phyloP scores from a whole-genome alignment of 257 asterid species.

The Solanum medicagineum region DNA sequence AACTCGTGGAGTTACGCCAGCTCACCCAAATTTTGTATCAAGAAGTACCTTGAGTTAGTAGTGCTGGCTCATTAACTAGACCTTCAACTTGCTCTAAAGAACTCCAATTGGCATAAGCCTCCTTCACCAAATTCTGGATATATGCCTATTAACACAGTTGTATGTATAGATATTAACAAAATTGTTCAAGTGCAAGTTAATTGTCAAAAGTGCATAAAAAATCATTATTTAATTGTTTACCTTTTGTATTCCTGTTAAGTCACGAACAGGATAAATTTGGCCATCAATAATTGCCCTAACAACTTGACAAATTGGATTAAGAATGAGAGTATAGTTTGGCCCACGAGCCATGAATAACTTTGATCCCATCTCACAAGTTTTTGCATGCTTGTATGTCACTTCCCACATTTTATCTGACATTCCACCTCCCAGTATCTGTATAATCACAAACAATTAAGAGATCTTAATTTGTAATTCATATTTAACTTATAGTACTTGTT shows the following conservation, averaged over 20 bases:
- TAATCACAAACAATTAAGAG: background rate
- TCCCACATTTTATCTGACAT: constrained; percentile 77
- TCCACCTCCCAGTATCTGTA: constrained; percentile 48
- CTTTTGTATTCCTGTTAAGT: constrained; percentile 10
- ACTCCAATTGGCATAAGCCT: constrained; percentile 47
- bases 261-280: constrained; percentile 3
- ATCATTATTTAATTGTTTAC: constrained; percentile 2
- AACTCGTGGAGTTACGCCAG: background rate
- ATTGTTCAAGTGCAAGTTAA: background rate
- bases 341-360: constrained; percentile 29
- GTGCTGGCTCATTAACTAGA: constrained; percentile 12
- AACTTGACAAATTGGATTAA: constrained; percentile 47
- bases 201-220: background rate
- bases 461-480: background rate
- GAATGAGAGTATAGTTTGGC: constrained; percentile 8
- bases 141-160: constrained; percentile 9
- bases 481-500: background rate
- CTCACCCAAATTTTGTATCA: background rate
- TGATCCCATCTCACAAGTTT: constrained; percentile 47
- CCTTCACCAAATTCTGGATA: constrained; percentile 30
- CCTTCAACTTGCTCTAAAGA: constrained; percentile 36
- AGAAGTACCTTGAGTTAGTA: constrained; percentile 31
- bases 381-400: constrained; percentile 42
- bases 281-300: constrained; percentile 27
- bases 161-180: background rate